Evolutionary conservation across 495 filamentous ascomycete genomes (phyloP).

Genomic region (Chlorociboria aeruginascens): DNA sequence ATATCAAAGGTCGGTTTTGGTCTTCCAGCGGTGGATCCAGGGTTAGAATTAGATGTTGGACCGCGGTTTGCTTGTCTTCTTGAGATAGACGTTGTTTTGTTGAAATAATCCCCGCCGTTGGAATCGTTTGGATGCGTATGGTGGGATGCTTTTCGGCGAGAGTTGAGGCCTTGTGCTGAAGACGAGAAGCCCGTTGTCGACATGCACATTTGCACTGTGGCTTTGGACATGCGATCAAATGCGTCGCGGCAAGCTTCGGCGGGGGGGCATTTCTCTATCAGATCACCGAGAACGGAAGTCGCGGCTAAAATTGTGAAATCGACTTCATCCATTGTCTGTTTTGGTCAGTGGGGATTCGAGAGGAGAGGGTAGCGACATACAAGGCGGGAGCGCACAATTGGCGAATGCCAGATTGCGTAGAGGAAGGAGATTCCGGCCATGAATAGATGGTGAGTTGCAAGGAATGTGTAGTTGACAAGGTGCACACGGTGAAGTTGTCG

Average conservation of each 20-base stretch:
- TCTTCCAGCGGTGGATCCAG: neutral
- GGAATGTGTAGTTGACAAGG: constrained; percentile 89
- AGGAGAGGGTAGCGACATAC: constrained; percentile 35
- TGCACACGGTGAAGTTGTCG: constrained; percentile 77
- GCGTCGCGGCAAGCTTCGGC: constrained; percentile 83
- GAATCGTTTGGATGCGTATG: constrained; percentile 8
- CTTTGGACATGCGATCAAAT: constrained; percentile 90
- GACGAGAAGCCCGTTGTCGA: constrained; percentile 71
- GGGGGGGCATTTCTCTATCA: constrained; percentile 68
- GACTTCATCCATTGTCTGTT: constrained; percentile 80
- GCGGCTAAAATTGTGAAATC: constrained; percentile 94
- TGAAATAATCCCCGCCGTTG: neutral
- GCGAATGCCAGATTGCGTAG: constrained; percentile 95
- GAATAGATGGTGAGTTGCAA: constrained; percentile 95
- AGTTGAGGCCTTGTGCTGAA: constrained; percentile 8
- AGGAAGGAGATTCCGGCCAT: constrained; percentile 96
- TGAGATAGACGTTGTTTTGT: too few species aligned
- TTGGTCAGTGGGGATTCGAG: neutral
- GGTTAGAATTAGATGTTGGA: constrained; percentile 16
- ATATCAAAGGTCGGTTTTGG: constrained; percentile 46
- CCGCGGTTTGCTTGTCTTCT: neutral
- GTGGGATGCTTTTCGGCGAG: constrained; percentile 8
- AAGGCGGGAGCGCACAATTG: constrained; percentile 69
- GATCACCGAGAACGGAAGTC: constrained; percentile 69
- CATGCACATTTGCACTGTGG: constrained; percentile 83